These are phyloP conservation scores for Oenanthe sinensis DNA, from an alignment of 129 eudicot genomes.

Conservation along the genomic window DNA sequence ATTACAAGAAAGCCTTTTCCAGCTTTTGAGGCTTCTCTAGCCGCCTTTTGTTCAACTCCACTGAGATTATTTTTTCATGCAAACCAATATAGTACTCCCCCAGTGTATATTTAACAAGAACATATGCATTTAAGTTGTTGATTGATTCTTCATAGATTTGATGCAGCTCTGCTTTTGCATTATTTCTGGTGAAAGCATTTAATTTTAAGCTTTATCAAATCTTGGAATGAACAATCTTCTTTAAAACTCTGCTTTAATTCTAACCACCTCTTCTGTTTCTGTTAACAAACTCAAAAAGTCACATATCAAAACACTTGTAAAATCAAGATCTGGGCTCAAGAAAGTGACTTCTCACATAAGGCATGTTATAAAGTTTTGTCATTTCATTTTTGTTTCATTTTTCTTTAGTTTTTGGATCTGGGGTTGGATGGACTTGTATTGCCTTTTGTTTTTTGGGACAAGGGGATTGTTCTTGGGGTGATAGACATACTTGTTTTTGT, in stretches of 20 bases:
- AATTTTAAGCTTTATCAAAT: conserved; percentile 6
- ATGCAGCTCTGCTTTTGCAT: conserved; percentile 13
- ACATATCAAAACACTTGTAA: not conserved
- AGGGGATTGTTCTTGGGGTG: conserved; percentile 10
- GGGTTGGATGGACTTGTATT: conserved; percentile 9
- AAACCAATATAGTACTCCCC: not conserved
- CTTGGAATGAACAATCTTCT: conserved; percentile 18
- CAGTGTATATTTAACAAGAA: conserved; percentile 8
- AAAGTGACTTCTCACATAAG: conserved; percentile 37
- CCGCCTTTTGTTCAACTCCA: conserved; percentile 22
- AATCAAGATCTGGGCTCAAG: conserved; percentile 24
- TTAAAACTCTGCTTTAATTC: conserved; percentile 10
- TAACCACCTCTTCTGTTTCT: not conserved
- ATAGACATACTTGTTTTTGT: conserved; percentile 21
- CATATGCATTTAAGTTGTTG: conserved; percentile 22
- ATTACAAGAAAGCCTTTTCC: conserved; percentile 14
- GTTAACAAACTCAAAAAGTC: not conserved
- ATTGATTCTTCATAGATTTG: conserved; percentile 8
- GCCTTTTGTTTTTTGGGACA: conserved; percentile 23
- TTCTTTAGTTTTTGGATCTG: conserved; percentile 28
- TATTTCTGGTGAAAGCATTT: conserved; percentile 12
- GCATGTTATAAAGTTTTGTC: conserved; percentile 21
- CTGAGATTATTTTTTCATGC: conserved; percentile 9
- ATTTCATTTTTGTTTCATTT: not conserved
- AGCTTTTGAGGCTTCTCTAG: conserved; percentile 30